These are phyloP conservation scores for Phlegmacium glaucopus DNA, from an alignment of 768 basidiomycete genomes.

Conservation along the genomic window DNA sequence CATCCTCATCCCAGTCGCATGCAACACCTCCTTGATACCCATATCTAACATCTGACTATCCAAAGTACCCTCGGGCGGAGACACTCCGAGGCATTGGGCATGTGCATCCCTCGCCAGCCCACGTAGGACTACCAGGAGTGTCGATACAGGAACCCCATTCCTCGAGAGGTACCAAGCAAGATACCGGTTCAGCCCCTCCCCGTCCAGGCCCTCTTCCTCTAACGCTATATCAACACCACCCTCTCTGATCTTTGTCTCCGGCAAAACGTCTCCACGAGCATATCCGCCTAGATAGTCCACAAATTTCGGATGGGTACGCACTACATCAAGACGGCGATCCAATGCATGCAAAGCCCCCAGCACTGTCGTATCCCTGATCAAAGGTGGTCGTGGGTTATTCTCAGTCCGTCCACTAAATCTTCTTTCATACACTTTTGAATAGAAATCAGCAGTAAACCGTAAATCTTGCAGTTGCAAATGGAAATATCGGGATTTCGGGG, in stretches of 20 bases:
- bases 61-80: conserved; percentile 50
- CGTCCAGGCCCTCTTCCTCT: conserved; percentile 12
- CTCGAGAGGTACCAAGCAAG: conserved; percentile 72
- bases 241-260: conserved; percentile 17
- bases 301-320: conserved; percentile 41
- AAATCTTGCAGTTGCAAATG: conserved; percentile 71
- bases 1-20: conserved; percentile 82
- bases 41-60: conserved; percentile 34
- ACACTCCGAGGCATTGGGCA: conserved; percentile 44
- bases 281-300: conserved; percentile 46
- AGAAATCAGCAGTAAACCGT: conserved; percentile 73
- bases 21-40: conserved; percentile 81
- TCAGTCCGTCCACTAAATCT: conserved; percentile 72
- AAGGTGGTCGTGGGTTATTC: conserved; percentile 59
- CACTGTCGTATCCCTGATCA: conserved; percentile 71
- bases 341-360: conserved; percentile 62
- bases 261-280: conserved; percentile 46
- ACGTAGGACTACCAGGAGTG: conserved; percentile 58
- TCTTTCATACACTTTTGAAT: conserved; percentile 68
- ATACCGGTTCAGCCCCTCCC: conserved; percentile 25
- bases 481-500: conserved; percentile 55
- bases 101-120: conserved; percentile 63
- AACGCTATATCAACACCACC: conserved; percentile 1
- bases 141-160: conserved; percentile 68
- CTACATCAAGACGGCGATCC: conserved; percentile 50